These are phyloP conservation scores for Seiridium cupressi DNA, from an alignment of 2,329 filamentous ascomycete genomes.

Conservation along the genomic window DNA sequence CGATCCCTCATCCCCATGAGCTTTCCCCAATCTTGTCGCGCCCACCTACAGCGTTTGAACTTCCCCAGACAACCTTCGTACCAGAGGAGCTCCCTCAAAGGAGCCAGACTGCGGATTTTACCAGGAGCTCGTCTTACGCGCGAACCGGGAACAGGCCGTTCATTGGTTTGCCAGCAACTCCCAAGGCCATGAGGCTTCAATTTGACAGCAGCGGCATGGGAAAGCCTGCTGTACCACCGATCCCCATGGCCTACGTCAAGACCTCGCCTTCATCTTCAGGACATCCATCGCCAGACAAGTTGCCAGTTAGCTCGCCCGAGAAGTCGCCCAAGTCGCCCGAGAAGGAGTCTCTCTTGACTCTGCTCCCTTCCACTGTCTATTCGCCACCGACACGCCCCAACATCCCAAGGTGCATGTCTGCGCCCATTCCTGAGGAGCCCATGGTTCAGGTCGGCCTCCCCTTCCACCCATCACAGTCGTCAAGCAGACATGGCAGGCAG, in stretches of 20 bases:
- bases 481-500: constrained; percentile 20
- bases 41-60: constrained; percentile 36
- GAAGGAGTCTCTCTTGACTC: constrained; percentile 33
- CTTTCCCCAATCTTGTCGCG: constrained; percentile 38
- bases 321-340: constrained; percentile 27
- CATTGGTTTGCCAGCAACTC: constrained; percentile 85
- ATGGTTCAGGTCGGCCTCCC: constrained; percentile 28
- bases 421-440: constrained; percentile 50
- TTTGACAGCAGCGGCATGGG: constrained; percentile 56
- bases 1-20: constrained; percentile 72
- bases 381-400: constrained; percentile 48
- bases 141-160: constrained; percentile 45
- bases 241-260: constrained; percentile 47
- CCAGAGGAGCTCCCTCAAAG: constrained; percentile 48
- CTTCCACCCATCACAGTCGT: constrained; percentile 36
- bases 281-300: constrained; percentile 31
- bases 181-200: constrained; percentile 83
- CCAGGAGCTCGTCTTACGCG: constrained; percentile 51
- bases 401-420: constrained; percentile 63
- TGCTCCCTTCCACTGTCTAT: constrained; percentile 60
- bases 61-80: constrained; percentile 39
- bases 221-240: constrained; percentile 54
- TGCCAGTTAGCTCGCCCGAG: constrained; percentile 23
- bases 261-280: constrained; percentile 38
- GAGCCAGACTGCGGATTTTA: constrained; percentile 66